Base-by-base conservation (phyloP, 2,329 filamentous ascomycete species). In the Pseudogymnoascus sp. region DNA sequence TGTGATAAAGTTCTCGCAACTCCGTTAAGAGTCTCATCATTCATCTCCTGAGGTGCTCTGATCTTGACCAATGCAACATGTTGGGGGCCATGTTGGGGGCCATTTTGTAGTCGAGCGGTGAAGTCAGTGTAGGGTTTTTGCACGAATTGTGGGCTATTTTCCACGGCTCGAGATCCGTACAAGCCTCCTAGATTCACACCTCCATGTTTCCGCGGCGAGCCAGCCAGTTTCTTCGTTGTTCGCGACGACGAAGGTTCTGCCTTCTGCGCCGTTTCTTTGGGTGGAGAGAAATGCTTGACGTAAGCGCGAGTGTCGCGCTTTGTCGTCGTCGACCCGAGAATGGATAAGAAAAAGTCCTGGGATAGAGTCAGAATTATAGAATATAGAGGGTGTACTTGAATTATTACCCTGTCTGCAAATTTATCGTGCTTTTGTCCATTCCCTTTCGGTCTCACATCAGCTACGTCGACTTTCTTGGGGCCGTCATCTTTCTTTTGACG, bases 251-350 rank as follows among this genome's bases (percentile, higher is more conserved):
- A 65, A 68, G 18, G 69, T 74, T 63, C 68, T 69, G 58, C 66
- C 65, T 61, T 70, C 73, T 66, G 70, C 73, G 72, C 69, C n/a
- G 67, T 15, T 67, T 70, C 60, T 65, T 72, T 63, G 64, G 72
- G 64, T 7, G 77, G 75, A 59, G 85, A 87, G 73, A 97, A 96
- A 64, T 91, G 92, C 68, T 94, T 88, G 13, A 99, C 81, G 72
- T 97, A 99, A 37, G 90, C 87, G 74, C 89, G 92, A 58, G 92
- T 92, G 77, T 99, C 94, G 69, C 94, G 86, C 75, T 92, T 96
- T 0, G 93, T 97, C 5, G 92, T 89, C 9, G 92, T 91, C 15
- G 92, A 91, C 70, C 90, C 90, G 33, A 99, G 80, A 3, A 97
- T 84, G 13, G 91, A 92, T 33, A 95, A 81, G 69, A 96, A 87